These are phyloP conservation scores for Coemansia sp. DNA, from an alignment of 192 early-diverging fungal genomes.

Conservation along the genomic window DNA sequence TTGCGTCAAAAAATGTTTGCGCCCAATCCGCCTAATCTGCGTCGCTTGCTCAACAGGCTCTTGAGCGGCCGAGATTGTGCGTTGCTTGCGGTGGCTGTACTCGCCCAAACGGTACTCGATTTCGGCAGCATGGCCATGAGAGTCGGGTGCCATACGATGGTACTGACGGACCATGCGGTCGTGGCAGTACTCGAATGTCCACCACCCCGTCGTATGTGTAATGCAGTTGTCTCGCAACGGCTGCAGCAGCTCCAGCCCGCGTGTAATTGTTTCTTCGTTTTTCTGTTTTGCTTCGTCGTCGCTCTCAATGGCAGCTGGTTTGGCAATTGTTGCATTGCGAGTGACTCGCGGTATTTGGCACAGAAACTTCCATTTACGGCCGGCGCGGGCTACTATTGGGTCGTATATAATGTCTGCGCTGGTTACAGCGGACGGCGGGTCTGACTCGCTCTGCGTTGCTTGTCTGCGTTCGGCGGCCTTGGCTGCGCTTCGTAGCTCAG, in stretches of 20 bases:
- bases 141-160: conserved; percentile 44
- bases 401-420: conserved; percentile 15
- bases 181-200: conserved; percentile 90
- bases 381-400: conserved; percentile 23
- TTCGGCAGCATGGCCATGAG: conserved; percentile 28
- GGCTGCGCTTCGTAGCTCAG: neutral
- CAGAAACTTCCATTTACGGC: conserved; percentile 32
- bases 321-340: neutral
- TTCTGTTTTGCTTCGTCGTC: conserved; percentile 37
- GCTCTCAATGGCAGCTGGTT: conserved; percentile 7
- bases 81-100: conserved; percentile 32
- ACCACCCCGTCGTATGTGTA: conserved; percentile 58
- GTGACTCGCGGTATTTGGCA: conserved; percentile 59
- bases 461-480: neutral
- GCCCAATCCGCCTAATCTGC: conserved; percentile 40
- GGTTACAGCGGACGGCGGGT: too few species aligned
- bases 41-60: conserved; percentile 31
- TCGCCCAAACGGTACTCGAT: conserved; percentile 46
- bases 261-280: conserved; percentile 32
- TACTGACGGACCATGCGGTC: conserved; percentile 61
- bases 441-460: neutral
- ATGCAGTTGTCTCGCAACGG: conserved; percentile 54
- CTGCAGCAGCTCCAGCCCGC: conserved; percentile 59
- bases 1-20: conserved; percentile 65
- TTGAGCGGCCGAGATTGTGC: conserved; percentile 5